Evolutionary conservation across 2,329 filamentous ascomycete genomes (phyloP), one percentile per base, ranked within the genome.

Genomic region (Neurospora crassa): DNA sequence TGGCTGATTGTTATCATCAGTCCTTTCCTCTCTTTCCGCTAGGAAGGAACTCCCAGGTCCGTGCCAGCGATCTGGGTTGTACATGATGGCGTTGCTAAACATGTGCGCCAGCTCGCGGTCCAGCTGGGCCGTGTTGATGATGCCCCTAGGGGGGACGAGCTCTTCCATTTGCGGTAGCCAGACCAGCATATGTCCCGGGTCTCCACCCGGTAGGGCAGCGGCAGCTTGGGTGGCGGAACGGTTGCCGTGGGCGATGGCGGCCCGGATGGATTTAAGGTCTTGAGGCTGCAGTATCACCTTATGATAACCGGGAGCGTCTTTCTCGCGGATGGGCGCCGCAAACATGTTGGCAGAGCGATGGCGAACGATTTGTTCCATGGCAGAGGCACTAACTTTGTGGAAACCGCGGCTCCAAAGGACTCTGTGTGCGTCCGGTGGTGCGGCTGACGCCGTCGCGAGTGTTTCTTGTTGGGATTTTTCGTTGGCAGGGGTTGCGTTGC

Each of bases 11-110:
- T 81, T 81, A 20, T 82, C 83, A 63, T 34, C 53, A 1, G 53
- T 11, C 53, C 29, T 63, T 11, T 80, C 80, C 63, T 80, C 81
- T 0, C 77, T 79, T 29, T 78, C 78, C 3, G 82, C 81, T 76
- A 87, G 79, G 74, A 94, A 92, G 0, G 85, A 83, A 1, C 86
- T 83, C 0, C 91, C 91, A 11, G 91, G 89, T 0, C 91, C 91
- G 37, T 90, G 88, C 75, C 92, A 85, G 0, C 91, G 90, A 73
- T 97, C 93, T 0, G 92, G 90, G 76, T 98, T 98, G 84, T 97
- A 99, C 96, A 99, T 98, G 81, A 97, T 92, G 20, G 96, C 95
- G 78, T 98, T 98, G 75, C 94, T 93, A 80, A 98, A 97, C 92
- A 98, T 97, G 76, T 96, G 92, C 76, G 96, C 93, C 12, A 98